Base-by-base conservation (phyloP, 768 basidiomycete genomes). In the Suillus clintonianus region DNA sequence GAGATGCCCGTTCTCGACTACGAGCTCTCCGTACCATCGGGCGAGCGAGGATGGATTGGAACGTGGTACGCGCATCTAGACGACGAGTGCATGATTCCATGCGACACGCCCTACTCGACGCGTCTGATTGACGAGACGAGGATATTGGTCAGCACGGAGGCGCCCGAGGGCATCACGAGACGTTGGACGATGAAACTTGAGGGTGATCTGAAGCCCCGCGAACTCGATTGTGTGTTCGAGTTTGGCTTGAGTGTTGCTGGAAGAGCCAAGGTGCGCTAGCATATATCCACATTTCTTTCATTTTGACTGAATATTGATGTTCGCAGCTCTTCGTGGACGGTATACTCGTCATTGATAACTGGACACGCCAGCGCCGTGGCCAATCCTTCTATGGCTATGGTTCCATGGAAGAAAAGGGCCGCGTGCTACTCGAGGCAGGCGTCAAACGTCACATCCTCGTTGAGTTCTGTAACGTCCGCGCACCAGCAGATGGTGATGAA, bases 321-420 rank as follows among this genome's bases (percentile, higher is more conserved):
- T 27, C 58, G 19, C 58, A 90, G 89, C 76, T 91, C 1, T 90
- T 80, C 68, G 83, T 91, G 5, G 86, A 91, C 65, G 91, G 85
- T 13, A 77, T 89, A 62, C 80, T 91, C 34, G 81, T 92, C 43
- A 87, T 95, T 60, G 92, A 95, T 70, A 94, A 94, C 74, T 92
- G 91, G 86, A 90, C 88, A 13, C 82, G 86, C 36, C 92, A 94
- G 72, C 77, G 80, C 32, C 86, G 89, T 30, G 90, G 90, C 5
- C 83, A 85, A 6, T 75, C 83, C 11, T 92, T 92, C 82, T 92
- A 90, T 66, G 84, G 84, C n/a, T 66, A 64, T 22, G 91, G 86
- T 11, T 82, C 89, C 2, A 73, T 74, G 53, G 91, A 92, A 70
- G 89, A 92, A 71, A 83, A 71, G 50, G 90, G 90, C 8, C 73